Evolutionary conservation across 345 rosid genomes (phyloP), one percentile per base, ranked within the genome.

Genomic region (Eucalyptus camaldulensis): DNA sequence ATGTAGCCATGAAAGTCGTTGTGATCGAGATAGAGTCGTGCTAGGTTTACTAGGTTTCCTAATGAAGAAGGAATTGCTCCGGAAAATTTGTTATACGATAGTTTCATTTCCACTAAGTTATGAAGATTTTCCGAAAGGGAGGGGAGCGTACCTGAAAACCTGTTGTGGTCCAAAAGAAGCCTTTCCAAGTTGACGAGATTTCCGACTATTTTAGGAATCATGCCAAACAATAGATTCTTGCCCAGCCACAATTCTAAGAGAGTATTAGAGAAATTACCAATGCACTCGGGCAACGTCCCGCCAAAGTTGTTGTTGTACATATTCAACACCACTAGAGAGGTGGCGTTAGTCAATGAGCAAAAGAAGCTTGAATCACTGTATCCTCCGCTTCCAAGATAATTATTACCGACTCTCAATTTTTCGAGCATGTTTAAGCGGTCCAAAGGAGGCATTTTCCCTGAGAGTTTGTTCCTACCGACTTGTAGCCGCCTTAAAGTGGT

Each of bases 401-500:
- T 93, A 11, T 4, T 1, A 8, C 4, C 12, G 8, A 91, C 7
- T 2, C 1, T 17, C 27, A 91, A 8, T 19, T 13, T 1, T 37
- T 8, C 8, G 16, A 93, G 88, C 40, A 22, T 50, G 4, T 62
- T 83, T 24, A 93, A 72, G 10, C 56, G 65, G 37, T 87, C 91
- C 49, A 91, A 62, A 44, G 89, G 85, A 45, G 92, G 88, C 40
- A 92, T 14, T 40, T 85, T n/a, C 11, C 93, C 92, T 0, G 45
- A 80, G 49, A 92, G 58, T 15, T 37, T 10, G n/a, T 92, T 92
- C 0, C 0, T 0, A 10, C 1, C 1, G 2, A 29, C 19, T 51
- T 81, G 49, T 13, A 92, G n/a, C 7, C 3, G 13, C 17, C 40
- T 3, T 6, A 90, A 87, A 37, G 43, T 29, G 10, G 92, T 87